Base-by-base conservation (phyloP, 2,329 filamentous ascomycete genomes). In the Aurifilum marmelostoma region DNA sequence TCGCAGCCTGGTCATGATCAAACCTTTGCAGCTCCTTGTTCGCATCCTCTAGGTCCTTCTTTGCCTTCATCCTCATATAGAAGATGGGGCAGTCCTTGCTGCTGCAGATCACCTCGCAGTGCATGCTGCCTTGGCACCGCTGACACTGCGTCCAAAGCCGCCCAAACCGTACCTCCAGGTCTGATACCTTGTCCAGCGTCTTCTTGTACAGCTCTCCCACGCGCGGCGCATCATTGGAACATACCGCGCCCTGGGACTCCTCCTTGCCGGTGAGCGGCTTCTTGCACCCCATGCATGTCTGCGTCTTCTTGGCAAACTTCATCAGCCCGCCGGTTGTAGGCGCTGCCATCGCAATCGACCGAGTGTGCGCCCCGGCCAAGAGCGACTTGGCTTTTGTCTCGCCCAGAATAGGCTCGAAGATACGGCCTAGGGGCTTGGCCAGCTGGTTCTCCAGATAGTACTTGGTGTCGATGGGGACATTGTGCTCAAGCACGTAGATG, bases 41-140 rank as follows among this genome's bases (percentile, higher is more conserved):
- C 1, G 91, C 91, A 82, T 99, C 96, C 80, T 98, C 95, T 52
- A 98, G 90, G 79, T 99, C 96, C 84, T 99, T 99, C 87, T 97
- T 97, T 41, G 95, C 95, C 86, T 99, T 99, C 96, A 99, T 99
- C 5, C 96, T 90, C 96, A 99, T 99, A 80, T 99, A 99, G 80
- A 99, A 99, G 76, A 99, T 99, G 0, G 96, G 96, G 78, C 96
- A 99, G 83, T 99, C 96, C 79, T 94, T 92, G 78, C 91, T 95
- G 72, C 91, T 94, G 83, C 96, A 99, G 74, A 99, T 98, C 67
- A 99, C 97, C 80, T 99, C 96, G 79, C 93, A 96, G 82, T 99
- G 96, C 87, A 99, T 92, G 82, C 94, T 97, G 67, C 94, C 96
- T 82, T 99, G 96, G 79, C 96, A 99, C 56, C 96, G 87, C 83